Evolutionary conservation across 805 yeast genomes (phyloP), one percentile per base, ranked within the genome.

Genomic region (Candida andamanensis): DNA sequence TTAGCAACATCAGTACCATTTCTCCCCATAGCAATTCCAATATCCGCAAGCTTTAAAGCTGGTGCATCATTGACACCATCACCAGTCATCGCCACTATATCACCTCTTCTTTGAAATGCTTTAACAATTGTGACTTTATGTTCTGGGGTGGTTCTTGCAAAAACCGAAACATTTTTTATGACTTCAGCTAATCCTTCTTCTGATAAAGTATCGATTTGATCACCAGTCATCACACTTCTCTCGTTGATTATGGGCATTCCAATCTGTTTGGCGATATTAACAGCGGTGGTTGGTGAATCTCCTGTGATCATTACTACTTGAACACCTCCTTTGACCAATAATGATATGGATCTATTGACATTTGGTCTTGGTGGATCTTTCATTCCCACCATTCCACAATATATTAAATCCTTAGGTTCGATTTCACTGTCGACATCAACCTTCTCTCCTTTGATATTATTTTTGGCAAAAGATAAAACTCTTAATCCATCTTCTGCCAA

Each of bases 41-140:
- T 89, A 60, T 89, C 96, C 2, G 97, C 97, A 46, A 89, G 69
- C 54, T 90, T 89, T 47, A 90, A 70, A 4, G 97, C 97, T n/a
- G 97, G 97, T 0, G 97, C 97, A 67, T 89, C 97, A 56, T 89
- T 89, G 10, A 90, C 96, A 61, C 97, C 97, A 60, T 89, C 97
- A 46, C 98, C 98, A n/a, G 97, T 89, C 96, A 90, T 89, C 15
- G 97, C 98, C 32, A 90, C 97, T 41, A 90, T 79, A 56, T 90
- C 95, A 31, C 96, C 96, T 53, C 95, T 74, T 54, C 76, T 74
- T 56, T 89, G 95, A 42, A 89, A 68, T 0, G 96, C 96, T 50
- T 83, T 77, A 20, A 89, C 95, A 57, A 89, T 89, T 39, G 83
- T 72, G 40, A 89, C 80, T 54, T 89, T 89, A 58, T 89, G 95